Percentiles rank a stretch among this genome's conserved stretches.
Conservation (phyloP, 352 stramenopile genomes). For the Globisporangium camurandrum region DNA sequence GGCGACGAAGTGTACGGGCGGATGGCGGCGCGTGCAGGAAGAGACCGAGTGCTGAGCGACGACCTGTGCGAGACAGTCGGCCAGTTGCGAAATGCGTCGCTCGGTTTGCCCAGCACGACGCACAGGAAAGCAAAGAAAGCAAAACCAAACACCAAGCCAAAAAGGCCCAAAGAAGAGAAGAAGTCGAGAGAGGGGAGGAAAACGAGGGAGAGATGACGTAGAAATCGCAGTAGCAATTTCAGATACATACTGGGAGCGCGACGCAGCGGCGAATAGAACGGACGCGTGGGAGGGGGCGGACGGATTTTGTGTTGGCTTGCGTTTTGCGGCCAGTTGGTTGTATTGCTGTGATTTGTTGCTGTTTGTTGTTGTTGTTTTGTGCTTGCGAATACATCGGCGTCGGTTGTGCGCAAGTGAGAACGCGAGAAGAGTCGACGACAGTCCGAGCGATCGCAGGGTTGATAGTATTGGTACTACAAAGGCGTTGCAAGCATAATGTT, state of each 20-base stretch:
- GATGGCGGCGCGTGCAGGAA: neutral
- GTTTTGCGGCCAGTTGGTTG: no score
- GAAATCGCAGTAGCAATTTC: conserved; percentile 5
- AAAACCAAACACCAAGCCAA: no score
- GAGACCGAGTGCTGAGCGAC: neutral
- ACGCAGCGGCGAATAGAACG: conserved; percentile 2
- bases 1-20: neutral
- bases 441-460: no score
- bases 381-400: no score
- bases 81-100: conserved; percentile 13
- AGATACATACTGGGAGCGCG: neutral
- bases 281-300: conserved; percentile 2
- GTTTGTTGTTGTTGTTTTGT: no score
- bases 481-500: no score
- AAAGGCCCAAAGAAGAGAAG: conserved; percentile 3
- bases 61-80: conserved; percentile 6
- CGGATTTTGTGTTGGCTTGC: neutral
- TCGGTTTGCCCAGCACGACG: neutral
- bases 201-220: conserved; percentile 3
- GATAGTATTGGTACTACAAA: no score
- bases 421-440: no score
- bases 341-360: no score
- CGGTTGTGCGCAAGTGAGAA: no score
- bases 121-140: no score
- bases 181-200: conserved; percentile 7